Conservation (phyloP, 1,139 yeast species). For the Saccharomyces hybrid region DNA sequence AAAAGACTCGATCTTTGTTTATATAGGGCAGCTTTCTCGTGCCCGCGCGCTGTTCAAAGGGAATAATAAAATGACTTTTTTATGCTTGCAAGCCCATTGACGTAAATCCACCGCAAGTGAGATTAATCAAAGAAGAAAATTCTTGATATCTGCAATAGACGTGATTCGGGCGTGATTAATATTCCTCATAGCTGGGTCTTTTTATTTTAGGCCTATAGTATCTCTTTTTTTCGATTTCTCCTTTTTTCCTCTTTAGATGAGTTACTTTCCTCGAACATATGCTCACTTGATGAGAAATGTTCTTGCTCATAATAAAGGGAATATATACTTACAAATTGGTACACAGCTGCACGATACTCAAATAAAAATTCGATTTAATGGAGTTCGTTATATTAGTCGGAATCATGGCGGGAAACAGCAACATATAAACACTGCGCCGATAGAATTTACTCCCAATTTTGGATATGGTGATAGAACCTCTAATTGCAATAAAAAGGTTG, state of each 20-base stretch:
- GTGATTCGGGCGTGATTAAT: background rate
- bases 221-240: background rate
- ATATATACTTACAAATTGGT: background rate
- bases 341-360: background rate
- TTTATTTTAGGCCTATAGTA: background rate
- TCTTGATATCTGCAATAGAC: background rate
- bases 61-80: background rate
- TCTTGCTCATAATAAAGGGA: background rate
- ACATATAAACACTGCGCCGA: slow-evolving; percentile 32
- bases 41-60: background rate
- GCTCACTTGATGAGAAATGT: background rate
- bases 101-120: background rate
- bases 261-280: background rate
- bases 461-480: slow-evolving; percentile 8
- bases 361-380: background rate
- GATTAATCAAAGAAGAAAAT: background rate
- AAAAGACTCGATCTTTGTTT: background rate
- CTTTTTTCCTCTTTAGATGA: background rate
- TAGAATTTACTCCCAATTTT: slow-evolving; percentile 34
- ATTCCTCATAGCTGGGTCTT: background rate
- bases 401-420: background rate
- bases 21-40: background rate
- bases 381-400: background rate
- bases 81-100: background rate
- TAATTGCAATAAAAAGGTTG: slow-evolving; percentile 6